These are phyloP conservation scores for Nakaseomyces nivariensis DNA, from an alignment of 1,139 yeast species.

Conservation along the genomic window DNA sequence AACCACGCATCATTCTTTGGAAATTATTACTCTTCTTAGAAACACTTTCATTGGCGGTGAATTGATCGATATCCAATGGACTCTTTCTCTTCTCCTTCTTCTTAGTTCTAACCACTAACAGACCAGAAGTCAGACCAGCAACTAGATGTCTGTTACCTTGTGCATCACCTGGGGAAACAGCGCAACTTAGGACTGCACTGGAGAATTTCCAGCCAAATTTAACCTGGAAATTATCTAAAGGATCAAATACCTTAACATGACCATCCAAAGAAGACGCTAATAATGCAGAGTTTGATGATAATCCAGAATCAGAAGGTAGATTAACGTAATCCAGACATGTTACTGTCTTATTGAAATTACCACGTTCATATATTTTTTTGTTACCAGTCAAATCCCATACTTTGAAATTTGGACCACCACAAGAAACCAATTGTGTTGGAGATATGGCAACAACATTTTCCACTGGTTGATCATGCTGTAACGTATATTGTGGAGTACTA, in stretches of 20 bases:
- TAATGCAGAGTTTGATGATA: constrained; percentile 54
- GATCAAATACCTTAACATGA: constrained; percentile 89
- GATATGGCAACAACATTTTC: constrained; percentile 78
- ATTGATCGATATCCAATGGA: constrained; percentile 35
- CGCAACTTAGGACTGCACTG: constrained; percentile 82
- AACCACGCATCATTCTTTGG: constrained; percentile 79
- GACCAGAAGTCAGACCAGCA: constrained; percentile 87
- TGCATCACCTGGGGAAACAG: constrained; percentile 67
- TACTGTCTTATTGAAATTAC: constrained; percentile 85
- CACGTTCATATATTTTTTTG: constrained; percentile 26
- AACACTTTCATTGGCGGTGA: constrained; percentile 17
- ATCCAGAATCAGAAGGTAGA: constrained; percentile 36
- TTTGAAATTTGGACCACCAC: constrained; percentile 82
- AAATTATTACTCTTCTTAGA: constrained; percentile 34
- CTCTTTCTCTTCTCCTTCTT: constrained; percentile 55
- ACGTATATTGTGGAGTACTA: constrained; percentile 36
- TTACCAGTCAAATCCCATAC: constrained; percentile 90
- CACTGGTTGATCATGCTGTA: constrained; percentile 64
- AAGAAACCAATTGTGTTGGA: constrained; percentile 68
- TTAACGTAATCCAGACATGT: constrained; percentile 58
- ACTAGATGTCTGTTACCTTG: constrained; percentile 61
- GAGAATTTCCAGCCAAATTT: constrained; percentile 97
- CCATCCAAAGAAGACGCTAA: constrained; percentile 94
- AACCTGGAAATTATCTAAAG: constrained; percentile 71
- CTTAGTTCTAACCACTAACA: constrained; percentile 79